These are phyloP conservation scores for Acrodontium crateriforme DNA, from an alignment of 2,329 filamentous ascomycete genomes.

Conservation along the genomic window DNA sequence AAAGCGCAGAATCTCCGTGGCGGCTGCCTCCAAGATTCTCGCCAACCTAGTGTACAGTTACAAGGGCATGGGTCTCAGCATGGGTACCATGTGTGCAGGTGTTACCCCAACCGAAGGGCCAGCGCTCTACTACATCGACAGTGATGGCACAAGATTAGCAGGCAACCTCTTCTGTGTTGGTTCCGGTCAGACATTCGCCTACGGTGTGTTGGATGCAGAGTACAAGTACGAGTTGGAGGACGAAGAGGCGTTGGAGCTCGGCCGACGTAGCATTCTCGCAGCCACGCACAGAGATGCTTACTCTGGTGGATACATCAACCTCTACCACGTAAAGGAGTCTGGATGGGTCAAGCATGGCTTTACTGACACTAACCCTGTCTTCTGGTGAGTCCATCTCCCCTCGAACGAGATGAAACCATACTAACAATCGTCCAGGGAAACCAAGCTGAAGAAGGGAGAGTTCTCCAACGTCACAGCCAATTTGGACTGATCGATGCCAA, in stretches of 20 bases:
- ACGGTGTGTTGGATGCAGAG: constrained; percentile 91
- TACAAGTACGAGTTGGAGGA: constrained; percentile 80
- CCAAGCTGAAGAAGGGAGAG: constrained; percentile 95
- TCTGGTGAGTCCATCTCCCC: too few species aligned
- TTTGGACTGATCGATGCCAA: constrained; percentile 31
- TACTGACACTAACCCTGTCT: constrained; percentile 75
- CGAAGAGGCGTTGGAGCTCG: constrained; percentile 82
- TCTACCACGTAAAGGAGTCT: constrained; percentile 98
- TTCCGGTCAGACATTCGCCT: constrained; percentile 95
- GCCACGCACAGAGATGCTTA: constrained; percentile 97
- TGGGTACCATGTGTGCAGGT: constrained; percentile 99
- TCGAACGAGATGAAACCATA: constrained; percentile 1
- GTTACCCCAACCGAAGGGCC: constrained; percentile 92
- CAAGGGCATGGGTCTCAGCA: constrained; percentile 96
- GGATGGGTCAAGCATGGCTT: constrained; percentile 99
- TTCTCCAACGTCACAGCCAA: constrained; percentile 87
- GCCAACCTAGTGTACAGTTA: constrained; percentile 97
- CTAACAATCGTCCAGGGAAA: too few species aligned
- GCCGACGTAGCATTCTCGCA: constrained; percentile 81
- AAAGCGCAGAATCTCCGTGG: constrained; percentile 96
- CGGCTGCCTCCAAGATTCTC: constrained; percentile 94
- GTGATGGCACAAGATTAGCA: constrained; percentile 79
- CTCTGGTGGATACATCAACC: constrained; percentile 95
- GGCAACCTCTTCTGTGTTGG: constrained; percentile 98
- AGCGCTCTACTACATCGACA: constrained; percentile 98